A percentile compares a stretch with the other conserved stretches of the same genome.
Evolutionary conservation across 2,329 filamentous ascomycete species (phyloP).

Genomic region (Fonsecaea erecta): DNA sequence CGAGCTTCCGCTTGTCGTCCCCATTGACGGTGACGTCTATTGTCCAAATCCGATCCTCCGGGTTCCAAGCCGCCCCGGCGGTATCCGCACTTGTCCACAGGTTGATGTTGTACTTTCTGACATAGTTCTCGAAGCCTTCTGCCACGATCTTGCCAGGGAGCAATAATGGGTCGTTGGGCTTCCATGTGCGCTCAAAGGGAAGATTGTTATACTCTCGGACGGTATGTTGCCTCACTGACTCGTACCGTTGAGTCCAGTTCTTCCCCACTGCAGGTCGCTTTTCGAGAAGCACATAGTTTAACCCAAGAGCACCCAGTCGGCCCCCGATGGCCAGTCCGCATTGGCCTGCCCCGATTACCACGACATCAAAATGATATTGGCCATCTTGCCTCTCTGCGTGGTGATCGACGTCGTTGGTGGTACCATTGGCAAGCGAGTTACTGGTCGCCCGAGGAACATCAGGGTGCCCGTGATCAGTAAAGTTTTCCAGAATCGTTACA

Average conservation of each 20-base stretch:
- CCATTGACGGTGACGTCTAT: slow-evolving; percentile 34
- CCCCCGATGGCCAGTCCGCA: slow-evolving; percentile 51
- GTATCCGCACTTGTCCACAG: slow-evolving; percentile 47
- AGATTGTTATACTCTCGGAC: slow-evolving; percentile 36
- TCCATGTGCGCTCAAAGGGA: slow-evolving; percentile 40
- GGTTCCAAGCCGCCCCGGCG: slow-evolving; percentile 47
- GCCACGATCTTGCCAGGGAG: slow-evolving; percentile 38
- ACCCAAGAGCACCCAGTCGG: slow-evolving; percentile 49
- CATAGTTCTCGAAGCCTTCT: slow-evolving; percentile 31
- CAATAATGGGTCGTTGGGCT: slow-evolving; percentile 33
- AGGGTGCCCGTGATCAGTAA: slow-evolving; percentile 35
- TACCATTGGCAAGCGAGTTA: not conserved
- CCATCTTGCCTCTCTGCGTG: slow-evolving; percentile 27
- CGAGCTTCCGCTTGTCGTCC: slow-evolving; percentile 28
- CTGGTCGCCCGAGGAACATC: slow-evolving; percentile 28
- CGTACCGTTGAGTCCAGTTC: slow-evolving; percentile 54
- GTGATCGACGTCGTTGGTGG: not conserved
- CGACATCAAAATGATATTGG: slow-evolving; percentile 41
- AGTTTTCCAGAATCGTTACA: slow-evolving; percentile 37
- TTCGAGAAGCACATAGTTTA: slow-evolving; percentile 53
- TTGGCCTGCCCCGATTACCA: slow-evolving; percentile 51
- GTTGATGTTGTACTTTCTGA: slow-evolving; percentile 37
- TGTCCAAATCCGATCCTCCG: slow-evolving; percentile 46
- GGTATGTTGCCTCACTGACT: slow-evolving; percentile 45
- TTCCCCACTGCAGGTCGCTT: slow-evolving; percentile 50